Evolutionary conservation across 208 protist species (phyloP), one percentile per base, ranked within the genome.

Genomic region (Wallacemonas sp.): DNA sequence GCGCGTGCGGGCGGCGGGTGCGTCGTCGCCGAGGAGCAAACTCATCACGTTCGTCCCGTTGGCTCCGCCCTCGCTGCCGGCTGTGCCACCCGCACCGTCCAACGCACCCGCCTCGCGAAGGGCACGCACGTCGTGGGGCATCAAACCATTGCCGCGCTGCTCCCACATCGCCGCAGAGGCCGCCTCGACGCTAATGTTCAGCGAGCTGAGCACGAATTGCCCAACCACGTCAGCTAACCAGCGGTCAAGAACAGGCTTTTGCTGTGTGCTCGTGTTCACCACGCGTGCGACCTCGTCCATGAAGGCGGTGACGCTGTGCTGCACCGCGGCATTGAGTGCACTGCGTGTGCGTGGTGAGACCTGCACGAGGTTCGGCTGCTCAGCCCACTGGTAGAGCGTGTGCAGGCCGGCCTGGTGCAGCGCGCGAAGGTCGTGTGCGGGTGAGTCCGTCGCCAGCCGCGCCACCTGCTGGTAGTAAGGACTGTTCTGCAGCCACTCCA

Each of bases 371-470:
- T 87, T 66, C 24, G 81, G 82, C 45, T 86, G 84, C 66, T 91
- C 88, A 1, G 82, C 66, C 85, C 88, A 94, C 69, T 94, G 88
- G 63, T 91, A 78, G 9, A 94, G 73, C 3, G 79, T 86, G 29
- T 71, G 60, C n/a, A 94, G 80, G 26, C 88, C 88, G 21, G 85
- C 88, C 48, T 87, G 71, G 44, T 81, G 78, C 69, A 94, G 55
- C 21, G 84, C 84, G 13, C 55, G 55, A 34, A 90, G 41, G 63
- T 94, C 88, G 44, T 87, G 73, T 42, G 73, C 71, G 5, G 81
- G 79, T 21, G 79, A 85, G 55, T 87, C 79, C 21, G 76, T 55
- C 12, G 79, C 50, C 17, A 90, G 73, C 1, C 88, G 88, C 19
- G 77, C 67, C 19, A 79, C 85, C 61, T 94, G 84, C 61, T 85